Percentiles rank a stretch among this genome's conserved stretches.
Evolutionary conservation across 495 filamentous ascomycete species (phyloP).

Genomic region (Penicillium waksmanii): DNA sequence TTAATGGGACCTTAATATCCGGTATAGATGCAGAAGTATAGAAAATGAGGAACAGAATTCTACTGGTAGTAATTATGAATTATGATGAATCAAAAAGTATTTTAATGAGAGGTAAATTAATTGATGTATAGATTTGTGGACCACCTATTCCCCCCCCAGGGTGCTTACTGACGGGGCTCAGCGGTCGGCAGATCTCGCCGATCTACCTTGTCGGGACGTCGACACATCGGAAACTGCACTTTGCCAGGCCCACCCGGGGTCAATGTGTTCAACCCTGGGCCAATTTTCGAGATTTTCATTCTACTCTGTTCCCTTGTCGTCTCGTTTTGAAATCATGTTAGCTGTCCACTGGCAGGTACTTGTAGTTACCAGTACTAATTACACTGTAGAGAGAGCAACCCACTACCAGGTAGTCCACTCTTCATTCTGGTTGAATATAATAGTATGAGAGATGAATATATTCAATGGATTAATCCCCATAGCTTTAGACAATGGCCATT

Average conservation of each 20-base stretch:
- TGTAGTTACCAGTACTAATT: background rate
- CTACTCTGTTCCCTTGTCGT: background rate
- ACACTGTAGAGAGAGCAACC: too few species aligned
- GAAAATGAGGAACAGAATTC: too few species aligned
- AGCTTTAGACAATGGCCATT: background rate
- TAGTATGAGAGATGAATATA: background rate
- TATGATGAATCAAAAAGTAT: background rate
- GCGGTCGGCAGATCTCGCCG: constrained; percentile 20
- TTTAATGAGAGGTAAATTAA: background rate
- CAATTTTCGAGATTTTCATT: constrained; percentile 1
- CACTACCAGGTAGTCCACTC: too few species aligned
- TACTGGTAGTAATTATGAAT: background rate
- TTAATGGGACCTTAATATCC: too few species aligned
- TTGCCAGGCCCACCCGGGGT: background rate
- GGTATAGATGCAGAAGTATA: too few species aligned
- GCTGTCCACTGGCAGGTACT: too few species aligned
- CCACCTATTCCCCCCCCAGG: background rate
- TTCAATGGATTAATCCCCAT: background rate
- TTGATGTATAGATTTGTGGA: background rate
- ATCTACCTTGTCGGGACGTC: constrained; percentile 24
- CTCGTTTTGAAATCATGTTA: too few species aligned
- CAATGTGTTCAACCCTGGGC: background rate
- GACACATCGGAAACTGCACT: constrained; percentile 7
- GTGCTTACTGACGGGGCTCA: constrained; percentile 2
- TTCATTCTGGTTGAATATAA: background rate